Percentiles rank a stretch among this genome's conserved stretches.
phyloP scores from a whole-genome alignment of 257 asterid genomes.

The Nicotiana tomentosiformis region DNA sequence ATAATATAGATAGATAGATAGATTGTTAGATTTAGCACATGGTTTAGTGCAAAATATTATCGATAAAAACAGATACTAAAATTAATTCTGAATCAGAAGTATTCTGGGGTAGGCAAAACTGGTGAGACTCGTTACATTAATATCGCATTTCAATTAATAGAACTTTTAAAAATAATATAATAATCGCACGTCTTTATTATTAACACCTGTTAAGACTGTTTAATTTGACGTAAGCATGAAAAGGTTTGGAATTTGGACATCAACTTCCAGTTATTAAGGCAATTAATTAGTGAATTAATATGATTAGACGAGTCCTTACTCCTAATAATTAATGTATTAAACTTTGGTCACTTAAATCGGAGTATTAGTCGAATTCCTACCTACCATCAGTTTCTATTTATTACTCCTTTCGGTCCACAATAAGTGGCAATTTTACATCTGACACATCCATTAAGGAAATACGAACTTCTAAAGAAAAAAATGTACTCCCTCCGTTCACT shows the following conservation, averaged over 20 bases:
- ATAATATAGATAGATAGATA: too few species aligned
- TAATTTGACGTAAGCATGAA: not conserved
- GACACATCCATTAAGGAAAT: too few species aligned
- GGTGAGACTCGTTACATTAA: not conserved
- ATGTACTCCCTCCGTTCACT: too few species aligned
- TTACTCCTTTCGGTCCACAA: too few species aligned
- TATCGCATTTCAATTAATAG: not conserved
- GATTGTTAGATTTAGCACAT: too few species aligned
- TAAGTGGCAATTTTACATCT: too few species aligned
- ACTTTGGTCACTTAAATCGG: not conserved
- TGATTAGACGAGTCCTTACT: not conserved
- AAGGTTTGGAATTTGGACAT: not conserved
- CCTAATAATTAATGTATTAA: not conserved
- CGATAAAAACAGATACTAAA: not conserved
- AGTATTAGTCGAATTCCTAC: too few species aligned
- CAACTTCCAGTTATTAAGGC: not conserved
- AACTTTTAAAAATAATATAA: not conserved
- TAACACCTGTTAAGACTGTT: not conserved
- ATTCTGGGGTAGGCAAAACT: not conserved
- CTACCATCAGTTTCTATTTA: too few species aligned
- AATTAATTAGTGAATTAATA: not conserved
- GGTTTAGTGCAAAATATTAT: too few species aligned
- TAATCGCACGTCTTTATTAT: not conserved
- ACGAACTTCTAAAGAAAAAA: too few species aligned
- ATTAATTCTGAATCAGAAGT: not conserved